Conservation (phyloP, 1,284 basidiomycete genomes). For the Tausonia pullulans region DNA sequence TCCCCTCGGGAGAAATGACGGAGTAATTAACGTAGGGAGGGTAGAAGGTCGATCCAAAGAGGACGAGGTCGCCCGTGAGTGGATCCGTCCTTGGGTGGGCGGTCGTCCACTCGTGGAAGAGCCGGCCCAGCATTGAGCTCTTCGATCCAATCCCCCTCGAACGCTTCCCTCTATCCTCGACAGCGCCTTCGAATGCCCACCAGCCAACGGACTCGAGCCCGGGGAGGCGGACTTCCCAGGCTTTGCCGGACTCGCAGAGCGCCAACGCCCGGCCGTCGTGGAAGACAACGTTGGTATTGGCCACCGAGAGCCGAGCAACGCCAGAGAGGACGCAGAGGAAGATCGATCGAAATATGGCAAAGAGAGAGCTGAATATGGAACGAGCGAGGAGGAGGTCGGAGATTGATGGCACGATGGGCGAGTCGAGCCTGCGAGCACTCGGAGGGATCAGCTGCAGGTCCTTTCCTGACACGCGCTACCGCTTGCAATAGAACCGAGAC, state of each 20-base stretch:
- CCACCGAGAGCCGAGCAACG: slow-evolving; percentile 35
- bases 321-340: slow-evolving; percentile 25
- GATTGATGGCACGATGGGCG: slow-evolving; percentile 37
- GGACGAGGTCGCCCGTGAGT: slow-evolving; percentile 37
- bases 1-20: slow-evolving; percentile 33
- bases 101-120: slow-evolving; percentile 40
- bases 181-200: slow-evolving; percentile 14
- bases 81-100: slow-evolving; percentile 41
- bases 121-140: slow-evolving; percentile 16
- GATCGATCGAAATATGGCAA: slow-evolving; percentile 35
- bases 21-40: slow-evolving; percentile 37
- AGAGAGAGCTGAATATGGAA: slow-evolving; percentile 31
- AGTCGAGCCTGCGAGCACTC: slow-evolving; percentile 10
- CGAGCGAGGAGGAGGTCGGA: slow-evolving; percentile 39
- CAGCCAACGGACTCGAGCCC: slow-evolving; percentile 39
- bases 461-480: too few species aligned
- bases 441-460: too few species aligned
- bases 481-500: too few species aligned
- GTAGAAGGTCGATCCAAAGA: slow-evolving; percentile 39
- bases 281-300: slow-evolving; percentile 39
- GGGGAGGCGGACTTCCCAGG: slow-evolving; percentile 31
- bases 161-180: background rate
- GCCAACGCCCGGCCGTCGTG: slow-evolving; percentile 38
- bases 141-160: background rate
- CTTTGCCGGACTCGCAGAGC: slow-evolving; percentile 40